Percentiles rank a stretch among this genome's conserved stretches.
Conservation (phyloP, 352 stramenopile species). For the Phytophthora tubulina region DNA sequence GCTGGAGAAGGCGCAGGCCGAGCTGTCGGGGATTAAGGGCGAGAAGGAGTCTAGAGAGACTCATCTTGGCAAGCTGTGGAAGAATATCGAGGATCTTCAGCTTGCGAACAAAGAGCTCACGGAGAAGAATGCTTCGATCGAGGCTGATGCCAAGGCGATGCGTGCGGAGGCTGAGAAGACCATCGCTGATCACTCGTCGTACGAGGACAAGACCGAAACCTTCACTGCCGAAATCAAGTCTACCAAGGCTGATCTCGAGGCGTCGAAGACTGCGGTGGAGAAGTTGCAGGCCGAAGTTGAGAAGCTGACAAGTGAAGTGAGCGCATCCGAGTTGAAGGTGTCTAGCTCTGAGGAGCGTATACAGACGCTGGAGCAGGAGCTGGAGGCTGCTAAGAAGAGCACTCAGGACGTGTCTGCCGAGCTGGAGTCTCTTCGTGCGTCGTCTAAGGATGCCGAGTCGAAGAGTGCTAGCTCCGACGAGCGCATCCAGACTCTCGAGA, state of each 20-base stretch:
- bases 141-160: constrained; percentile 52
- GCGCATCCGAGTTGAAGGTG: constrained; percentile 17
- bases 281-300: constrained; percentile 44
- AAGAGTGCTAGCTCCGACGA: constrained; percentile 22
- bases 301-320: constrained; percentile 38
- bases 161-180: constrained; percentile 52
- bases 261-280: constrained; percentile 23
- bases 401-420: constrained; percentile 11
- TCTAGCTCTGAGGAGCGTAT: constrained; percentile 29
- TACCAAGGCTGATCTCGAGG: constrained; percentile 35
- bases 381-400: constrained; percentile 20
- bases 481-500: constrained; percentile 42
- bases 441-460: constrained; percentile 28
- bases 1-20: constrained; percentile 40
- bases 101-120: constrained; percentile 54
- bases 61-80: constrained; percentile 63
- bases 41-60: constrained; percentile 57
- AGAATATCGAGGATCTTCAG: constrained; percentile 64
- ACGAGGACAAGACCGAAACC: constrained; percentile 41
- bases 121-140: constrained; percentile 55
- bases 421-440: constrained; percentile 29
- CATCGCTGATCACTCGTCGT: constrained; percentile 42
- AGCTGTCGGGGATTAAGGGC: constrained; percentile 44
- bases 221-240: constrained; percentile 44
- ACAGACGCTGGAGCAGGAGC: constrained; percentile 32